These are phyloP conservation scores for Tylopilus sp. DNA, from an alignment of 1,284 basidiomycete species.

Conservation along the genomic window DNA sequence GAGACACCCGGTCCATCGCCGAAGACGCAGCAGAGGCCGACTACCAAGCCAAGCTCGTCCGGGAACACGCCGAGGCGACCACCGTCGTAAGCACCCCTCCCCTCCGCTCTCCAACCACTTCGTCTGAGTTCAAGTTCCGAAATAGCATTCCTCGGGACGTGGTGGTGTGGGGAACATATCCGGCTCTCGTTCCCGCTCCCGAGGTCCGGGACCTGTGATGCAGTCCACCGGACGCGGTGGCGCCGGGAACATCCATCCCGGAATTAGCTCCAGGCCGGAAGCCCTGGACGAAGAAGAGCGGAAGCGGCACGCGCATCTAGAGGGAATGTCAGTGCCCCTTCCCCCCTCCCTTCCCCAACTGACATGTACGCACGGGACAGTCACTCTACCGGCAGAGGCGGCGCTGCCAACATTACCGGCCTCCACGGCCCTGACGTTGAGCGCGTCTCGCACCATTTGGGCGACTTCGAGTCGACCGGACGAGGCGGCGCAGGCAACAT, in stretches of 20 bases:
- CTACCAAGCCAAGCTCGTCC: conserved; percentile 46
- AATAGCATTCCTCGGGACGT: conserved; percentile 46
- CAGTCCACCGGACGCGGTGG: conserved; percentile 66
- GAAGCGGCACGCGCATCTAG: conserved; percentile 31
- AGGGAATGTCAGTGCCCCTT: conserved; percentile 40
- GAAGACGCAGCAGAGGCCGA: conserved; percentile 21
- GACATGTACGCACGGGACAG: conserved; percentile 29
- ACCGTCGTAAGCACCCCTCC: conserved; percentile 34
- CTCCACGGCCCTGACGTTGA: conserved; percentile 41
- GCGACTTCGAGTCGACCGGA: conserved; percentile 46
- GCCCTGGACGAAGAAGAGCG: conserved; percentile 45
- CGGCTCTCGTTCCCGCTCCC: conserved; percentile 33
- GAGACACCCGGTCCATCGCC: conserved; percentile 37
- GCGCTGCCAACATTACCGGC: conserved; percentile 54
- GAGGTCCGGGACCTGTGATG: conserved; percentile 29
- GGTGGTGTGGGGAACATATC: conserved; percentile 33
- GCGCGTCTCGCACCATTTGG: conserved; percentile 26
- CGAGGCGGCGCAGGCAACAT: conserved; percentile 77
- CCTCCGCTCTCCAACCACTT: neutral
- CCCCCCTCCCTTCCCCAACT: neutral
- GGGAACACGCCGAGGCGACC: conserved; percentile 36
- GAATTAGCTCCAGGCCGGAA: conserved; percentile 23
- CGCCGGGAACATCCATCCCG: conserved; percentile 54
- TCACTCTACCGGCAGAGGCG: conserved; percentile 68
- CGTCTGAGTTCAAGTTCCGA: neutral